phyloP scores from a whole-genome alignment of 805 yeast genomes.

The Scheffersomyces lignosus region DNA sequence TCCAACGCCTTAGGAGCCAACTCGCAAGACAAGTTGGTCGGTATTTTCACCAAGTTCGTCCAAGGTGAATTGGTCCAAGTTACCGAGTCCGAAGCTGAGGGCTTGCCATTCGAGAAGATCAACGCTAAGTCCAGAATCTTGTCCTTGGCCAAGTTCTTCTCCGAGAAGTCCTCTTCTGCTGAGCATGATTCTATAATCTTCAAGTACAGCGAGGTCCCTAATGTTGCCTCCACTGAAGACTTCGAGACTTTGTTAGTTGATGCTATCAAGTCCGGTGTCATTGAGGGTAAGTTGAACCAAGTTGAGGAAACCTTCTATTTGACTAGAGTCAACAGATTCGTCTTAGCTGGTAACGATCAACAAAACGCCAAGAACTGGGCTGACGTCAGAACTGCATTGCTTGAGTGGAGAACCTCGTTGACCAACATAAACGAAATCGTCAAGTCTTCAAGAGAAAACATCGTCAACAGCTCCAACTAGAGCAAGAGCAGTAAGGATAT shows the following conservation, averaged over 20 bases:
- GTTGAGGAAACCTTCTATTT: constrained; percentile 40
- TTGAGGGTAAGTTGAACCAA: constrained; percentile 48
- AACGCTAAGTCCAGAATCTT: constrained; percentile 39
- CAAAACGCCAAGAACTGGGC: constrained; percentile 35
- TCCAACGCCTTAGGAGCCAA: constrained; percentile 29
- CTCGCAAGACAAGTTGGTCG: constrained; percentile 26
- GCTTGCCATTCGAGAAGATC: constrained; percentile 22
- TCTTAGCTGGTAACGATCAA: constrained; percentile 37
- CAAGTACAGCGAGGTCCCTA: constrained; percentile 38
- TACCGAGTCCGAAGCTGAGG: constrained; percentile 14
- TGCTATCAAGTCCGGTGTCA: constrained; percentile 43
- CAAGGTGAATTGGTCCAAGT: constrained; percentile 32
- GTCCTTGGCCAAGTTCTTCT: constrained; percentile 39
- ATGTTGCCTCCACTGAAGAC: constrained; percentile 26
- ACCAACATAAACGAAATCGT: constrained; percentile 42
- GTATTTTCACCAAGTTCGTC: constrained; percentile 32
- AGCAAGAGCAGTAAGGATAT: too few relatives aligned
- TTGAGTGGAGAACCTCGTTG: constrained; percentile 41
- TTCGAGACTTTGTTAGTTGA: constrained; percentile 41
- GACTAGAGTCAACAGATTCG: constrained; percentile 40
- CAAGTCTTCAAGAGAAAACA: constrained; percentile 42
- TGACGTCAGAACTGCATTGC: constrained; percentile 33
- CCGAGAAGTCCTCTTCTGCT: constrained; percentile 11
- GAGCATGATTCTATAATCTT: constrained; percentile 25
- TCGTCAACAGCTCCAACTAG: constrained; percentile 25